Conservation (phyloP, 129 eudicot species). For the Mikania micrantha region DNA sequence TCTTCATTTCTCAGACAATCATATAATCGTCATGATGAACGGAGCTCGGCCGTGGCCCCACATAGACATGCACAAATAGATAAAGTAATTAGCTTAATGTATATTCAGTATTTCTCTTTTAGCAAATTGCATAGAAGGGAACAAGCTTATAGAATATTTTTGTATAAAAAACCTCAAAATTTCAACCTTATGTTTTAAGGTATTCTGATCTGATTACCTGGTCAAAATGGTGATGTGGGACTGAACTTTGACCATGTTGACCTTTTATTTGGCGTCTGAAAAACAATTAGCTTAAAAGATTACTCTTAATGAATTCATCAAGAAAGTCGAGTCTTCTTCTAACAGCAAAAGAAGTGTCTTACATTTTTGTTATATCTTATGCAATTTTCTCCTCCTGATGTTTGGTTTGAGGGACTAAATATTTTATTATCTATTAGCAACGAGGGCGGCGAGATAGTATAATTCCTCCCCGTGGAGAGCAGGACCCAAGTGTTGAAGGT, state of each 20-base stretch:
- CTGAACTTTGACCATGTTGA: neutral
- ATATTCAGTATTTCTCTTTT: neutral
- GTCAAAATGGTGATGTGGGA: neutral
- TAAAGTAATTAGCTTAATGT: slow-evolving; percentile 34
- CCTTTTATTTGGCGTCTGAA: neutral
- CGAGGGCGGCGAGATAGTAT: slow-evolving; percentile 56
- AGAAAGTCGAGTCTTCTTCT: neutral
- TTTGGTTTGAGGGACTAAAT: slow-evolving; percentile 1
- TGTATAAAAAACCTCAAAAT: neutral
- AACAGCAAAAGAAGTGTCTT: neutral
- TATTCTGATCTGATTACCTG: neutral
- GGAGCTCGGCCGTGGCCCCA: slow-evolving; percentile 49
- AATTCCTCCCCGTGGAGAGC: slow-evolving; percentile 40
- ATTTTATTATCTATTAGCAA: slow-evolving; percentile 26
- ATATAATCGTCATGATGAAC: slow-evolving; percentile 54
- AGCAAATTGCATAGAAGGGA: neutral
- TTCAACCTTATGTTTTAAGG: neutral
- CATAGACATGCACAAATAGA: slow-evolving; percentile 51
- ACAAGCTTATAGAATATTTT: neutral
- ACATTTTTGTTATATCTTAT: neutral
- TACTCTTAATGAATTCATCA: neutral
- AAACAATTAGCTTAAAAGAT: neutral
- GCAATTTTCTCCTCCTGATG: neutral
- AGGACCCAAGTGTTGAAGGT: slow-evolving; percentile 45
- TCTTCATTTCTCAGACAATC: slow-evolving; percentile 50